Evolutionary conservation across 306 rosid genomes (phyloP).

Genomic region (Glycine tomentella): DNA sequence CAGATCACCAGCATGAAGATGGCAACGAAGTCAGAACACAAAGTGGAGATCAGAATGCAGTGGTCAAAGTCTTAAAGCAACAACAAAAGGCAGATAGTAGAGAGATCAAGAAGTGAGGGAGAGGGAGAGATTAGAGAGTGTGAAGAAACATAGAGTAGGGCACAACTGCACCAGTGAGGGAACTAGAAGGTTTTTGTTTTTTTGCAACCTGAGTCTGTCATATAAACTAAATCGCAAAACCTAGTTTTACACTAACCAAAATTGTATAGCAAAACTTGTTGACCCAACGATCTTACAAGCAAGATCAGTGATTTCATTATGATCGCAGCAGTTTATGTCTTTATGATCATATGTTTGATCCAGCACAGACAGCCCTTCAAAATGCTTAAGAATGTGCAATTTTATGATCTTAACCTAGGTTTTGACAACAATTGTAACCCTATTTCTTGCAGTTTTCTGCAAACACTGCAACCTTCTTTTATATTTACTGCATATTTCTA

Average conservation of each 20-base stretch:
- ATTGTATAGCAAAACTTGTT: not conserved
- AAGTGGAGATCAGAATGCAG: not conserved
- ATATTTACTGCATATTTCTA: slow-evolving; percentile 35
- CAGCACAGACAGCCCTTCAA: not conserved
- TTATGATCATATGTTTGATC: not conserved
- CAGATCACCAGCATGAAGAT: not conserved
- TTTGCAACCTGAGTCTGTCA: not conserved
- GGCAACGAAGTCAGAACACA: not conserved
- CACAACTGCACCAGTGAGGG: not conserved
- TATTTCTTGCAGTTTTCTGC: slow-evolving; percentile 12
- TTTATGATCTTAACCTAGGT: not conserved
- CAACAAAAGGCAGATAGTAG: not conserved
- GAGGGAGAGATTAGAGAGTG: not conserved
- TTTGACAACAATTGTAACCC: not conserved
- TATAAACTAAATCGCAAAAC: not conserved
- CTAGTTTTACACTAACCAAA: not conserved
- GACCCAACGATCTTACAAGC: not conserved
- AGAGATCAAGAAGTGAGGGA: not conserved
- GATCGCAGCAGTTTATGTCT: not conserved
- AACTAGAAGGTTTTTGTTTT: not conserved
- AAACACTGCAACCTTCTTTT: slow-evolving; percentile 10
- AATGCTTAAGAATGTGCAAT: not conserved
- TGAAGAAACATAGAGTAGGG: not conserved
- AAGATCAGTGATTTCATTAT: not conserved
- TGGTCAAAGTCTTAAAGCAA: not conserved